A percentile compares a stretch with the other conserved stretches of the same genome.
These are phyloP conservation scores for Exophiala alcalophila DNA, from an alignment of 2,329 filamentous ascomycete species.

Conservation along the genomic window DNA sequence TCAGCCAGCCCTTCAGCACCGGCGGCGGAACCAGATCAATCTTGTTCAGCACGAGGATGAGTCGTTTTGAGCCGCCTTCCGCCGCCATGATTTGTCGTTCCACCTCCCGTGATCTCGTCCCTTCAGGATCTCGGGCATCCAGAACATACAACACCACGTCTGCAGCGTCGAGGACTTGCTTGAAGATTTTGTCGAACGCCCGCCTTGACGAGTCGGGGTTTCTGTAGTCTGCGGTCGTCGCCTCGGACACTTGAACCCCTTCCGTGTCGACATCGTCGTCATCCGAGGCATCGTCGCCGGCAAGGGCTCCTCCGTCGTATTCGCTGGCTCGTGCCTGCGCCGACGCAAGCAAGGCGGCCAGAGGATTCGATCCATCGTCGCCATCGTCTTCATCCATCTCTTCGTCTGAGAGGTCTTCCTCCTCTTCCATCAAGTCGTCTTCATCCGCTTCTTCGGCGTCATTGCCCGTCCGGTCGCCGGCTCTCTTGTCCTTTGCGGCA, in stretches of 20 bases:
- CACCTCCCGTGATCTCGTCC: conserved; percentile 84
- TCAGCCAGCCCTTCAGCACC: conserved; percentile 80
- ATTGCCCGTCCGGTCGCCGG: conserved; percentile 53
- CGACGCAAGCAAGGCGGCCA: conserved; percentile 86
- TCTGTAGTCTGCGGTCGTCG: conserved; percentile 26
- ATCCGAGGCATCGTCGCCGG: conserved; percentile 56
- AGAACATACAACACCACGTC: conserved; percentile 94
- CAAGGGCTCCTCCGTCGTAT: conserved; percentile 66
- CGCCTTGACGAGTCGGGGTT: conserved; percentile 67
- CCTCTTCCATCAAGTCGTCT: conserved; percentile 46
- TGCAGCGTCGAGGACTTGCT: conserved; percentile 81
- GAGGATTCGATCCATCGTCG: conserved; percentile 72
- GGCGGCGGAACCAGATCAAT: conserved; percentile 83
- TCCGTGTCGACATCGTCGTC: conserved; percentile 49
- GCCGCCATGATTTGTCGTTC: conserved; percentile 91
- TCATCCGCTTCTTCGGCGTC: conserved; percentile 46
- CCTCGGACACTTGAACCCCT: conserved; percentile 38
- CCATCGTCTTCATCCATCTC: conserved; percentile 52
- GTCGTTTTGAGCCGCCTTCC: conserved; percentile 74
- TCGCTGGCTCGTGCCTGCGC: conserved; percentile 73
- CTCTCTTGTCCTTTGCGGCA: conserved; percentile 59
- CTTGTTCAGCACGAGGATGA: conserved; percentile 94
- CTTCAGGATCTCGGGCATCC: conserved; percentile 85
- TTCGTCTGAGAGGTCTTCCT: conserved; percentile 48
- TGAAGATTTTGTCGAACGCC: conserved; percentile 94